Evolutionary conservation across 768 basidiomycete species (phyloP).

Genomic region (Coprinellus micaceus): DNA sequence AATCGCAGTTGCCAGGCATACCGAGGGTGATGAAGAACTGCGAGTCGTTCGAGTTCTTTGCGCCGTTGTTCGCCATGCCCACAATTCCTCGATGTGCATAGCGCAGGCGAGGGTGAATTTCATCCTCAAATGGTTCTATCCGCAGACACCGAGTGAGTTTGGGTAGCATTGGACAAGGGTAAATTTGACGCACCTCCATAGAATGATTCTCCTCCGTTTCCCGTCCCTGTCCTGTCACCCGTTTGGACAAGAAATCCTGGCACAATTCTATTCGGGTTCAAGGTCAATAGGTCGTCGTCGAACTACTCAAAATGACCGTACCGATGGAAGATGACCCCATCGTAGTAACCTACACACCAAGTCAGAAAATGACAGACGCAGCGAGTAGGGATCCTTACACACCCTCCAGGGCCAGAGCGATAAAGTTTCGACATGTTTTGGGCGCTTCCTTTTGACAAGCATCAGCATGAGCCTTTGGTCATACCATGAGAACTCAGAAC

Average conservation of each 20-base stretch:
- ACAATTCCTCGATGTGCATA: slow-evolving; percentile 89
- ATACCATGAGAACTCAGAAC: not conserved
- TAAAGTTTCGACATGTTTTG: slow-evolving; percentile 88
- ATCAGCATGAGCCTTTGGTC: not conserved
- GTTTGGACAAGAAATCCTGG: slow-evolving; percentile 93
- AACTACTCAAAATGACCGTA: slow-evolving; percentile 22
- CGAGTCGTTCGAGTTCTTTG: slow-evolving; percentile 85
- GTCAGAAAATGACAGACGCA: slow-evolving; percentile 14
- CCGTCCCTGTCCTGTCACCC: slow-evolving; percentile 89
- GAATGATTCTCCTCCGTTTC: slow-evolving; percentile 90
- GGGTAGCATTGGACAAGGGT: not conserved
- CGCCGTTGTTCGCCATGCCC: slow-evolving; percentile 90
- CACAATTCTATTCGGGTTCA: slow-evolving; percentile 78
- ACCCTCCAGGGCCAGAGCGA: slow-evolving; percentile 89
- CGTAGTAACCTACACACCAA: slow-evolving; percentile 81
- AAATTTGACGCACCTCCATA: slow-evolving; percentile 63
- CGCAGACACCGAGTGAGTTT: not conserved
- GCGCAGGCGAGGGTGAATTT: slow-evolving; percentile 87
- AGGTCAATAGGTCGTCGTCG: not conserved
- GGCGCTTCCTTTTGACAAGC: slow-evolving; percentile 84
- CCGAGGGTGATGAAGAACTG: slow-evolving; percentile 96
- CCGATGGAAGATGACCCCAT: slow-evolving; percentile 93
- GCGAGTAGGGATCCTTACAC: slow-evolving; percentile 30
- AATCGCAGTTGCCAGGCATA: no score
- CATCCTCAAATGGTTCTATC: slow-evolving; percentile 88